These are phyloP conservation scores for Torulaspora delbrueckii DNA, from an alignment of 805 yeast species.

Conservation along the genomic window DNA sequence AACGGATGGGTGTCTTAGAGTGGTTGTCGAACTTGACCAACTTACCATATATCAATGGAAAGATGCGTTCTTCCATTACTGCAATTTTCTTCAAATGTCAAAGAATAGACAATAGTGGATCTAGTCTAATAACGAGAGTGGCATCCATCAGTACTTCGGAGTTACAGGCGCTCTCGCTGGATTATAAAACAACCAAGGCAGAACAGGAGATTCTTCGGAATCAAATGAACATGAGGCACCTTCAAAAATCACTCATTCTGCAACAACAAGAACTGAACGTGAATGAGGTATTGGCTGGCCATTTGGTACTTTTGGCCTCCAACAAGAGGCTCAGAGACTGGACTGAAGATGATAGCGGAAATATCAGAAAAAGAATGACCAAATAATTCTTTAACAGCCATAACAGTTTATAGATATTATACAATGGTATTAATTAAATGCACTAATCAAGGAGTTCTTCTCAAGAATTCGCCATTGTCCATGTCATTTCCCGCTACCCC, in stretches of 20 bases:
- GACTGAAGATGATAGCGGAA: constrained; percentile 48
- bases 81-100: constrained; percentile 45
- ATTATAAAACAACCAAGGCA: constrained; percentile 12
- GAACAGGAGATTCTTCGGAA: constrained; percentile 10
- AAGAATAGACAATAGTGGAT: constrained; percentile 53
- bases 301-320: constrained; percentile 31
- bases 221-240: constrained; percentile 15
- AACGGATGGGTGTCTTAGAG: constrained; percentile 57
- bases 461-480: constrained; percentile 19
- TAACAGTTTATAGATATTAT: neutral
- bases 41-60: constrained; percentile 45
- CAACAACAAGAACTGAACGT: constrained; percentile 44
- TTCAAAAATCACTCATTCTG: constrained; percentile 36
- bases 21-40: constrained; percentile 54
- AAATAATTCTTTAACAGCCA: constrained; percentile 6
- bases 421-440: neutral
- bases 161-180: constrained; percentile 12
- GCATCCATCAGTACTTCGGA: constrained; percentile 44
- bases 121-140: constrained; percentile 53
- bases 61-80: constrained; percentile 39
- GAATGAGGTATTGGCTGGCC: constrained; percentile 25
- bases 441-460: neutral
- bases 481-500: constrained; percentile 25
- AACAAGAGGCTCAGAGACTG: constrained; percentile 60
- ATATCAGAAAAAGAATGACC: constrained; percentile 43